Percentiles rank a stretch among this genome's conserved stretches.
phyloP scores from a whole-genome alignment of 1,284 basidiomycete genomes.

The Sporisorium reilianum region DNA sequence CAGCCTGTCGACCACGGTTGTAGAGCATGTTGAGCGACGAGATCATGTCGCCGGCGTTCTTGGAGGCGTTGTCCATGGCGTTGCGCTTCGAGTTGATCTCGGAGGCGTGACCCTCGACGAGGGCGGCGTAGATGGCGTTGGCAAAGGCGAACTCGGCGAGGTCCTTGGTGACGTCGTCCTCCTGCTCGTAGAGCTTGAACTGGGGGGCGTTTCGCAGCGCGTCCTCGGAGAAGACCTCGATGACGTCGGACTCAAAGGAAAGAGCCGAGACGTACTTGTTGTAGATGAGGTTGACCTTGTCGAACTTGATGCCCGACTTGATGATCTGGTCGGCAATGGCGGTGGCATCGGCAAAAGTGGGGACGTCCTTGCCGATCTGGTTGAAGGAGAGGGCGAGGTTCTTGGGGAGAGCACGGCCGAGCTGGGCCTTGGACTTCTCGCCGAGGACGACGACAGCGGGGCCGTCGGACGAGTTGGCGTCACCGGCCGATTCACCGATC shows the following conservation, averaged over 20 bases:
- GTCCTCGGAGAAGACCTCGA: slow-evolving; percentile 75
- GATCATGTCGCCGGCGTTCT: slow-evolving; percentile 80
- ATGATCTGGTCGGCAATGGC: slow-evolving; percentile 93
- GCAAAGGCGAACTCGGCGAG: slow-evolving; percentile 95
- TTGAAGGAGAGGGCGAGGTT: slow-evolving; percentile 91
- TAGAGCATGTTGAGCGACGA: slow-evolving; percentile 71
- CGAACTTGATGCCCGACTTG: slow-evolving; percentile 86
- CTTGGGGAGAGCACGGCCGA: slow-evolving; percentile 77
- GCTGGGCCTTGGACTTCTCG: slow-evolving; percentile 97
- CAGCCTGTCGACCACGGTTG: slow-evolving; percentile 99
- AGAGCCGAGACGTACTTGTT: slow-evolving; percentile 96
- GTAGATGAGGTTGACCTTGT: slow-evolving; percentile 87
- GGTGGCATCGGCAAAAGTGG: slow-evolving; percentile 95
- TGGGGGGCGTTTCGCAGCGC: slow-evolving; percentile 74
- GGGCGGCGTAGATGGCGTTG: slow-evolving; percentile 93
- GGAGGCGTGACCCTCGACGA: slow-evolving; percentile 95
- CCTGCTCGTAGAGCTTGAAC: slow-evolving; percentile 68
- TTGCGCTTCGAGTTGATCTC: slow-evolving; percentile 86
- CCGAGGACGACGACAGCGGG: slow-evolving; percentile 77
- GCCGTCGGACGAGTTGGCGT: slow-evolving; percentile 58
- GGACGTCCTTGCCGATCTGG: slow-evolving; percentile 96
- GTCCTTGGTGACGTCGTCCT: slow-evolving; percentile 85
- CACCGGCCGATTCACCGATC: slow-evolving; percentile 73
- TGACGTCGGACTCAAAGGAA: slow-evolving; percentile 84
- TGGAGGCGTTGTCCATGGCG: slow-evolving; percentile 99